These are phyloP conservation scores for Colletotrichum sublineola DNA, from an alignment of 2,329 filamentous ascomycete genomes.

Conservation along the genomic window DNA sequence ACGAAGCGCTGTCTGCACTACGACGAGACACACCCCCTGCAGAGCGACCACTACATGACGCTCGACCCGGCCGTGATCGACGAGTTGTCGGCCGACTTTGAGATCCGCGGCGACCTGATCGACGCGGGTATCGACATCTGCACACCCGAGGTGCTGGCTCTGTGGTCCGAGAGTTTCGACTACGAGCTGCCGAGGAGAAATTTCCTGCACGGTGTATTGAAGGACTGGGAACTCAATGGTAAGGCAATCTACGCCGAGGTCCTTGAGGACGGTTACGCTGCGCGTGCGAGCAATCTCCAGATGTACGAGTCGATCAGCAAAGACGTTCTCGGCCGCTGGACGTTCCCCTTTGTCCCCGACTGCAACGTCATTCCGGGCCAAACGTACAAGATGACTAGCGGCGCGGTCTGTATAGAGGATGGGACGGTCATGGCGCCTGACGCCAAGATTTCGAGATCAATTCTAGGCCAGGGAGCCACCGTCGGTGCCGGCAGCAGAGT, in stretches of 20 bases:
- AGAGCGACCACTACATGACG: conserved; percentile 74
- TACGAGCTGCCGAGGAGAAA: conserved; percentile 91
- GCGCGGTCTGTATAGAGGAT: conserved; percentile 82
- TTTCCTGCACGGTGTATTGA: conserved; percentile 91
- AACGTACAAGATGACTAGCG: conserved; percentile 77
- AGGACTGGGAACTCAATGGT: conserved; percentile 96
- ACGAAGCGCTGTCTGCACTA: conserved; percentile 91
- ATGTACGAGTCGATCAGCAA: conserved; percentile 91
- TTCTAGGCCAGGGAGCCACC: conserved; percentile 82
- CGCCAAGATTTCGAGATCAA: conserved; percentile 77
- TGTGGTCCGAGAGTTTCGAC: conserved; percentile 98
- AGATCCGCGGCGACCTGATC: conserved; percentile 88
- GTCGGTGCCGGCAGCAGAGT: conserved; percentile 81
- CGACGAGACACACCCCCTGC: conserved; percentile 84
- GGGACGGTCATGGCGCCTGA: conserved; percentile 80
- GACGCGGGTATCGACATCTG: conserved; percentile 98
- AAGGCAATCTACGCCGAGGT: conserved; percentile 97
- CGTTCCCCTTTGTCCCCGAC: conserved; percentile 90
- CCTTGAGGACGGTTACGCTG: conserved; percentile 85
- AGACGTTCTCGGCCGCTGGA: conserved; percentile 89
- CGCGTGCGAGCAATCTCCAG: conserved; percentile 85
- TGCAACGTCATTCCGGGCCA: conserved; percentile 86
- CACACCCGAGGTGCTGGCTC: conserved; percentile 91
- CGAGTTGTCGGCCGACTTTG: conserved; percentile 77
- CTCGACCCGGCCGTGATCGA: conserved; percentile 86